Evolutionary conservation across 106 monocot species (phyloP).

Genomic region (Triglochin maritima): DNA sequence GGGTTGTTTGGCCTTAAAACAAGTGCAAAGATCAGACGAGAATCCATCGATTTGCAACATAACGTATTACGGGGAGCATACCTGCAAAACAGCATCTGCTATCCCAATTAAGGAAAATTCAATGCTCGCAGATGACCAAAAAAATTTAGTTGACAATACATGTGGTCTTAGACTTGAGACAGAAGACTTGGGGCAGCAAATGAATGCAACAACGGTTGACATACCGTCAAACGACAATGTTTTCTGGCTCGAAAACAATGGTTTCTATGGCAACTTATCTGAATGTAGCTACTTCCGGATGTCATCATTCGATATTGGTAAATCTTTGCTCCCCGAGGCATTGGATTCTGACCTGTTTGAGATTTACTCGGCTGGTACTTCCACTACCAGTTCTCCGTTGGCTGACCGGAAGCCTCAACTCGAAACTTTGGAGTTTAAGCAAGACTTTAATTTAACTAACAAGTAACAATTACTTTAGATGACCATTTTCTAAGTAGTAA

Average conservation of each 20-base stretch:
- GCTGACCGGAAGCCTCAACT: constrained; percentile 5
- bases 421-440: neutral
- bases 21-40: constrained; percentile 36
- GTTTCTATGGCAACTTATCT: constrained; percentile 11
- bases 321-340: neutral
- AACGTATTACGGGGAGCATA: constrained; percentile 30
- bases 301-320: neutral
- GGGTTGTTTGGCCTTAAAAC: constrained; percentile 36
- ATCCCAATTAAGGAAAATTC: neutral
- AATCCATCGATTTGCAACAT: constrained; percentile 28
- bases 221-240: constrained; percentile 24
- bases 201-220: neutral
- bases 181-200: constrained; percentile 9
- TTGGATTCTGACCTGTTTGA: constrained; percentile 28
- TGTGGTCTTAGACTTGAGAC: constrained; percentile 14
- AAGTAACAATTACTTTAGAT: neutral
- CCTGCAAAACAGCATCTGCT: constrained; percentile 7
- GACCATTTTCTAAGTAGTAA: neutral
- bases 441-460: neutral
- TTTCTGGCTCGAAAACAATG: neutral
- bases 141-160: constrained; percentile 9
- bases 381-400: constrained; percentile 25
- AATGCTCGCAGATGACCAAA: neutral
- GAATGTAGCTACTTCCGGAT: constrained; percentile 31
- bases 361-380: constrained; percentile 21